Conservation (phyloP, 1,284 basidiomycete species). For the Takashimella koratensis region DNA sequence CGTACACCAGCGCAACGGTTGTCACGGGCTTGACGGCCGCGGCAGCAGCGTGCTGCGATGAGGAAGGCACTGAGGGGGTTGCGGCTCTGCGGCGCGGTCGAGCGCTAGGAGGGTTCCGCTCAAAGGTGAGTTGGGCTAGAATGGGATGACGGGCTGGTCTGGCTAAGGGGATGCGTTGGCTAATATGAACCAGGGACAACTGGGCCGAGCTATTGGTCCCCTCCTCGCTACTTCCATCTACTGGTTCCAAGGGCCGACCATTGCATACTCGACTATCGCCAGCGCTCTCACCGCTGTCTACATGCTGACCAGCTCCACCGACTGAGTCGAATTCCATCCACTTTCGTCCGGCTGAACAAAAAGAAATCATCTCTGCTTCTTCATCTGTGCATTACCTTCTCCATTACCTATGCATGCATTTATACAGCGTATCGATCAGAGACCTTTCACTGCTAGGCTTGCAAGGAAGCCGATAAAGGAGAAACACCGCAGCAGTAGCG, state of each 20-base stretch:
- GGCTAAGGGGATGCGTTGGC: neutral
- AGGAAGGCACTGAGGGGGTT: slow-evolving; percentile 52
- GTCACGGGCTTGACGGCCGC: slow-evolving; percentile 82
- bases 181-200: slow-evolving; percentile 57
- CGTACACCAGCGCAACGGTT: slow-evolving; percentile 86
- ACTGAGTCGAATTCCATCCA: neutral
- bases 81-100: slow-evolving; percentile 53
- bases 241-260: slow-evolving; percentile 58
- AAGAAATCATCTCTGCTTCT: no score
- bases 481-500: no score
- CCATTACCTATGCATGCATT: no score
- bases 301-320: neutral
- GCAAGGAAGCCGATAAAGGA: no score
- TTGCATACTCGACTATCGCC: slow-evolving; percentile 67
- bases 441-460: no score
- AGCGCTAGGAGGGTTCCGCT: slow-evolving; percentile 78
- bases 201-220: slow-evolving; percentile 84
- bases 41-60: slow-evolving; percentile 81
- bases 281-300: slow-evolving; percentile 15
- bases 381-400: no score
- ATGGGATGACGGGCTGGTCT: neutral
- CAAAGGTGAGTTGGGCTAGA: slow-evolving; percentile 38
- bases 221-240: slow-evolving; percentile 73
- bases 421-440: no score
- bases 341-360: no score